Conservation (phyloP, 208 protist genomes). For the Trypanosomatidae sp. region DNA sequence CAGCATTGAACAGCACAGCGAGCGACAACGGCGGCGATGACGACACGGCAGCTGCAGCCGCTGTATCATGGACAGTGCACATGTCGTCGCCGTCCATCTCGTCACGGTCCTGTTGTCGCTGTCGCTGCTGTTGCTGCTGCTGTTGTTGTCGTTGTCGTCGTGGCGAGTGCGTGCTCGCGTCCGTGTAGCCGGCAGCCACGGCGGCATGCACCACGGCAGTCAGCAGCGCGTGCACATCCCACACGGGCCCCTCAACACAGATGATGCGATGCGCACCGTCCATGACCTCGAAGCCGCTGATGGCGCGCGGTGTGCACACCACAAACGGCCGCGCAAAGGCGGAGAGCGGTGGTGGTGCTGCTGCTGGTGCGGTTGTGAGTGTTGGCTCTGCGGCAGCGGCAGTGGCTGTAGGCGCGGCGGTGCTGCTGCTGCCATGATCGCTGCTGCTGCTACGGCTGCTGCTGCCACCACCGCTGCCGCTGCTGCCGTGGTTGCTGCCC, state of each 20-base stretch:
- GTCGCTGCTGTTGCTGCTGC: no score
- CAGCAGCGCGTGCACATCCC: conserved; percentile 35
- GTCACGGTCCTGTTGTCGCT: no score
- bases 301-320: conserved; percentile 50
- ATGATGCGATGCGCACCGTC: conserved; percentile 55
- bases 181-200: no score
- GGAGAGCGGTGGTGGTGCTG: conserved; percentile 1
- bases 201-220: no score
- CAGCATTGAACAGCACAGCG: conserved; percentile 58
- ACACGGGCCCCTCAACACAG: conserved; percentile 62
- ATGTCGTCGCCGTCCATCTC: conserved; percentile 4
- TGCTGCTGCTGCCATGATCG: background rate
- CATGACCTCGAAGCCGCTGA: conserved; percentile 82
- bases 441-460: background rate
- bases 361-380: conserved; percentile 1
- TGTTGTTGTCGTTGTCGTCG: no score
- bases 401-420: conserved; percentile 11
- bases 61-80: no score
- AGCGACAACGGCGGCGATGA: conserved; percentile 7
- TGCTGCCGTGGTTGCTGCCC: background rate
- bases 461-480: conserved; percentile 8
- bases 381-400: conserved; percentile 16
- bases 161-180: no score
- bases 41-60: conserved; percentile 8
- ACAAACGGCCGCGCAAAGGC: conserved; percentile 34